Conservation (phyloP, 2,329 filamentous ascomycete species). For the Diatrype stigma region DNA sequence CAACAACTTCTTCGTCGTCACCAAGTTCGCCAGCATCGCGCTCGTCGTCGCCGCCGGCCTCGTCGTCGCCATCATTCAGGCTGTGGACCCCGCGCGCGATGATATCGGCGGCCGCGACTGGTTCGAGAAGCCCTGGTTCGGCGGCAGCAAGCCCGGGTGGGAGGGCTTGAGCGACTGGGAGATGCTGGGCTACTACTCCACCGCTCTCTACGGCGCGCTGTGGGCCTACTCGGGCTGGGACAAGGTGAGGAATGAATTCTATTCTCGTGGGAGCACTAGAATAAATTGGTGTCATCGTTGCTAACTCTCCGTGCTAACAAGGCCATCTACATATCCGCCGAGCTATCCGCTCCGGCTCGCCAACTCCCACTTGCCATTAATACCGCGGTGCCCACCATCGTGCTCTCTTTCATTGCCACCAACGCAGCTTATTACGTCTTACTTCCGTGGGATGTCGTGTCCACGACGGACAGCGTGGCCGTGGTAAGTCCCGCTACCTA, state of each 20-base stretch:
- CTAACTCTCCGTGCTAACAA: constrained; percentile 15
- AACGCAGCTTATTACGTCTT: constrained; percentile 61
- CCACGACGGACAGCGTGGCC: constrained; percentile 57
- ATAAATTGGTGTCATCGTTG: no score
- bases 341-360: constrained; percentile 45
- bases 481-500: constrained; percentile 42
- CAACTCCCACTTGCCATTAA: constrained; percentile 60
- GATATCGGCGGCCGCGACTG: constrained; percentile 47
- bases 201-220: constrained; percentile 57
- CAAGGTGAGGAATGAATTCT: constrained; percentile 40
- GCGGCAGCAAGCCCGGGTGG: constrained; percentile 44
- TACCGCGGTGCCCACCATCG: constrained; percentile 55
- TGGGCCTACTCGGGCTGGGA: constrained; percentile 67
- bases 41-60: constrained; percentile 46
- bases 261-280: neutral
- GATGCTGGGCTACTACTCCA: constrained; percentile 54
- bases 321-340: constrained; percentile 53
- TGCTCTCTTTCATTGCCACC: constrained; percentile 54
- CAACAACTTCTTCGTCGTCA: constrained; percentile 51
- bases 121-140: constrained; percentile 52
- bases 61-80: constrained; percentile 40
- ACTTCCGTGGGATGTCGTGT: constrained; percentile 55
- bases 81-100: constrained; percentile 29
- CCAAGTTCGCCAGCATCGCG: constrained; percentile 48
- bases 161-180: constrained; percentile 48